Evolutionary conservation across 2,329 filamentous ascomycete species (phyloP).

Genomic region (Ceratocystis colombiana): DNA sequence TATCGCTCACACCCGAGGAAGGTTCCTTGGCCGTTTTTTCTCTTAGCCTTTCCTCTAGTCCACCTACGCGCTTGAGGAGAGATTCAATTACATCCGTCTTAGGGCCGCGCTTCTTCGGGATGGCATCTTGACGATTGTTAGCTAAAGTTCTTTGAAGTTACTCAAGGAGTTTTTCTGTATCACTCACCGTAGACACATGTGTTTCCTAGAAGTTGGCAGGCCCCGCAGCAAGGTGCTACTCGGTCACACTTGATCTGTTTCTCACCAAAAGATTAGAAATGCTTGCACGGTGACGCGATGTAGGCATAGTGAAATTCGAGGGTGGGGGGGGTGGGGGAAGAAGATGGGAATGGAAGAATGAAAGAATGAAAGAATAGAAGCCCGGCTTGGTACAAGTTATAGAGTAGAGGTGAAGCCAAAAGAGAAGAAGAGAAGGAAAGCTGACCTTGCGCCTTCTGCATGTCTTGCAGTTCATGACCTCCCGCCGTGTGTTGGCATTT

Average conservation of each 20-base stretch:
- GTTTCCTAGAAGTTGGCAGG: constrained; percentile 81
- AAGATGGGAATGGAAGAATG: too few species aligned
- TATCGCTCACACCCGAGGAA: constrained; percentile 23
- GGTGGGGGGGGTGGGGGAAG: too few species aligned
- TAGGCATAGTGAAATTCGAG: too few species aligned
- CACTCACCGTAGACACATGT: constrained; percentile 73
- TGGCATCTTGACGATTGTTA: constrained; percentile 51
- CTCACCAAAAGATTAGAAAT: neutral
- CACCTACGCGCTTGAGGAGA: constrained; percentile 72
- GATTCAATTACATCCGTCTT: constrained; percentile 82
- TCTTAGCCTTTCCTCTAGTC: constrained; percentile 69
- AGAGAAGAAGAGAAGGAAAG: constrained; percentile 12
- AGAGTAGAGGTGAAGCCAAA: neutral
- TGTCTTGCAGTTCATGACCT: constrained; percentile 94
- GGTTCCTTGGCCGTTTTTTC: constrained; percentile 45
- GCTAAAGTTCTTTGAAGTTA: constrained; percentile 2
- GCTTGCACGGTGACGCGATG: neutral
- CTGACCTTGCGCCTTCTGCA: constrained; percentile 82
- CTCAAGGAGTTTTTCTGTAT: neutral
- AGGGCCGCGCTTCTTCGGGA: constrained; percentile 80
- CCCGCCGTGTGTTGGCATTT: constrained; percentile 62
- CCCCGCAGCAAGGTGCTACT: constrained; percentile 72
- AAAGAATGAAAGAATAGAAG: too few species aligned
- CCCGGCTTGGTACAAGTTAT: too few species aligned
- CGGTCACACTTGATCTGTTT: constrained; percentile 83